Percentiles rank a stretch among this genome's conserved stretches.
Evolutionary conservation across 805 yeast species (phyloP).

Genomic region (Zygosaccharomyces kombuchaensis): DNA sequence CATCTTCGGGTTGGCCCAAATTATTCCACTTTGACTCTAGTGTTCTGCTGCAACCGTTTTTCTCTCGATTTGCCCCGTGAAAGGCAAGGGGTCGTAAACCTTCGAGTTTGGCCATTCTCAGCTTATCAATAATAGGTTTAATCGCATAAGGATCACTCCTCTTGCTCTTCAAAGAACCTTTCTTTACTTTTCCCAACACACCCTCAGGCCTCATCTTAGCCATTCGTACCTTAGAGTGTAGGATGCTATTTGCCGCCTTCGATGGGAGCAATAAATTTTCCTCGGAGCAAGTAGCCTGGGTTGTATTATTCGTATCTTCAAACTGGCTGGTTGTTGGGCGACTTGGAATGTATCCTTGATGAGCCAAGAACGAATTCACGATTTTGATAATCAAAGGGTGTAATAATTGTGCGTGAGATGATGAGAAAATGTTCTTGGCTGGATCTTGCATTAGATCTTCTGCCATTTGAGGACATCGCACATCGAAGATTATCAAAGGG

Average conservation of each 20-base stretch:
- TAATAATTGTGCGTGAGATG: conserved; percentile 29
- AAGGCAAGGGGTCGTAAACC: neutral
- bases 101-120: neutral
- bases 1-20: neutral
- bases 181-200: neutral
- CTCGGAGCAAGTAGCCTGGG: neutral
- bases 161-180: neutral
- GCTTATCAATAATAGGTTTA: neutral
- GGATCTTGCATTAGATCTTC: conserved; percentile 43
- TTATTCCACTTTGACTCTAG: neutral
- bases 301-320: neutral
- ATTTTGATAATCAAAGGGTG: conserved; percentile 34
- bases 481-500: conserved; percentile 39
- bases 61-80: neutral
- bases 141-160: neutral
- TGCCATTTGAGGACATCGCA: conserved; percentile 26
- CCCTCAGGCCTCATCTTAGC: conserved; percentile 1
- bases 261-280: neutral
- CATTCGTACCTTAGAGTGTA: conserved; percentile 6
- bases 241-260: neutral
- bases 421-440: conserved; percentile 30
- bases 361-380: conserved; percentile 29
- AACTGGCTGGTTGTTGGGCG: neutral
- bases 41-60: neutral
- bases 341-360: conserved; percentile 20